Evolutionary conservation across 2,329 filamentous ascomycete species (phyloP).

Genomic region (Claviceps fusiformis): DNA sequence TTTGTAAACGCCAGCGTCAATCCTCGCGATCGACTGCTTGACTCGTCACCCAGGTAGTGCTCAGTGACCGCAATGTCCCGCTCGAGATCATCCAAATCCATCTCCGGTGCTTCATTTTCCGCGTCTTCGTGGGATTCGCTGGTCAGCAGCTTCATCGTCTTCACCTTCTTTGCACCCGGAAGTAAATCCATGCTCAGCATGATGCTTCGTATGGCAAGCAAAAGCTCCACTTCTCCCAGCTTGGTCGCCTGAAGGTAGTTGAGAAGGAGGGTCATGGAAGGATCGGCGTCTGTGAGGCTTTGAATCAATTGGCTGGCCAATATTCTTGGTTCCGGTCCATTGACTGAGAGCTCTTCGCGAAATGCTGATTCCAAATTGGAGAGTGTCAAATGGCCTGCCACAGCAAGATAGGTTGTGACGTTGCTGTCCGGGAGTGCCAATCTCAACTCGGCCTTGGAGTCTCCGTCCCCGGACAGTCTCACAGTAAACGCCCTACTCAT

Average conservation of each 20-base stretch:
- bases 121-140: slow-evolving; percentile 14
- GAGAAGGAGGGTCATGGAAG: slow-evolving; percentile 52
- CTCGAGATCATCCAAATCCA: slow-evolving; percentile 47
- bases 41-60: slow-evolving; percentile 51
- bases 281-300: slow-evolving; percentile 51
- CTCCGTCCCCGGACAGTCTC: slow-evolving; percentile 27
- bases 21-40: slow-evolving; percentile 46
- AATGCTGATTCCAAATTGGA: slow-evolving; percentile 47
- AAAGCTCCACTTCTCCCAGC: slow-evolving; percentile 51
- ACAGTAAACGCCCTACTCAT: slow-evolving; percentile 49
- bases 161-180: slow-evolving; percentile 24
- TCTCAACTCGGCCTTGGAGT: slow-evolving; percentile 18
- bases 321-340: slow-evolving; percentile 30
- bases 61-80: slow-evolving; percentile 55
- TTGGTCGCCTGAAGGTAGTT: slow-evolving; percentile 52
- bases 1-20: slow-evolving; percentile 57
- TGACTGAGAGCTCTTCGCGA: slow-evolving; percentile 30
- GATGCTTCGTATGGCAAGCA: slow-evolving; percentile 50
- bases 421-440: slow-evolving; percentile 36
- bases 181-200: slow-evolving; percentile 56
- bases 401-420: slow-evolving; percentile 43
- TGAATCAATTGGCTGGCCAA: slow-evolving; percentile 48
- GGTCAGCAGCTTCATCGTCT: slow-evolving; percentile 18
- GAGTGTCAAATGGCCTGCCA: slow-evolving; percentile 45
- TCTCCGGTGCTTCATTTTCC: slow-evolving; percentile 24